A percentile compares a stretch with the other conserved stretches of the same genome.
Conservation (phyloP, 768 basidiomycete species). For the Mycena filopes region DNA sequence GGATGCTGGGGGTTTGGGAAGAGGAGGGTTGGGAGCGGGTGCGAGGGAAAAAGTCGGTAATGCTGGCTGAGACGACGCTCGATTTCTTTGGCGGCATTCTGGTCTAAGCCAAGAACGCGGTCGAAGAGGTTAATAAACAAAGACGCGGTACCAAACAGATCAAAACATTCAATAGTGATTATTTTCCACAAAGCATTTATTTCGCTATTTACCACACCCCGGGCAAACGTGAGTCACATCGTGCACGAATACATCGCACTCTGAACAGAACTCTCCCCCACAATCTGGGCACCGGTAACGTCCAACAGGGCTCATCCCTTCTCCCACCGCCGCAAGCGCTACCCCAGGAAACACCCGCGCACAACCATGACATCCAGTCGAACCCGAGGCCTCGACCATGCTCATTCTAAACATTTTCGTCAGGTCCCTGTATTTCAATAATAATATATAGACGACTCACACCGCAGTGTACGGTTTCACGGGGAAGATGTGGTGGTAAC, state of each 20-base stretch:
- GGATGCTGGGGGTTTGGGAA: slow-evolving; percentile 18
- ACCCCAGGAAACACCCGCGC: slow-evolving; percentile 72
- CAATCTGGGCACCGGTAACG: slow-evolving; percentile 93
- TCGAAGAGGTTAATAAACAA: not conserved
- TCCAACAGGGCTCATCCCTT: slow-evolving; percentile 86
- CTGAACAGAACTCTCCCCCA: slow-evolving; percentile 87
- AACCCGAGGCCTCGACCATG: slow-evolving; percentile 48
- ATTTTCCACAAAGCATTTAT: too few relatives aligned
- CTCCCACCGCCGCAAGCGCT: slow-evolving; percentile 48
- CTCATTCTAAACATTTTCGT: slow-evolving; percentile 45
- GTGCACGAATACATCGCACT: slow-evolving; percentile 97
- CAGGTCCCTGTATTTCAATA: slow-evolving; percentile 1
- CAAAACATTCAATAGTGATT: too few relatives aligned
- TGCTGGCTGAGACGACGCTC: slow-evolving; percentile 7
- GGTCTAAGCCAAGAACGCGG: not conserved
- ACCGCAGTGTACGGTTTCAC: slow-evolving; percentile 86
- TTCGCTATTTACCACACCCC: slow-evolving; percentile 63
- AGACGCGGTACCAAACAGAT: not conserved
- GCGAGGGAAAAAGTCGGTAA: slow-evolving; percentile 27
- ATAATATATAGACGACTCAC: slow-evolving; percentile 59
- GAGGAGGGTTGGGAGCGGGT: slow-evolving; percentile 8
- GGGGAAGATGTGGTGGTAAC: slow-evolving; percentile 95
- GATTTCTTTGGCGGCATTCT: slow-evolving; percentile 24
- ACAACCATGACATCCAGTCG: slow-evolving; percentile 80
- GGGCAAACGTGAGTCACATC: slow-evolving; percentile 97